Conservation (phyloP, 2,329 filamentous ascomycete species). For the Leptographium galeiforme region DNA sequence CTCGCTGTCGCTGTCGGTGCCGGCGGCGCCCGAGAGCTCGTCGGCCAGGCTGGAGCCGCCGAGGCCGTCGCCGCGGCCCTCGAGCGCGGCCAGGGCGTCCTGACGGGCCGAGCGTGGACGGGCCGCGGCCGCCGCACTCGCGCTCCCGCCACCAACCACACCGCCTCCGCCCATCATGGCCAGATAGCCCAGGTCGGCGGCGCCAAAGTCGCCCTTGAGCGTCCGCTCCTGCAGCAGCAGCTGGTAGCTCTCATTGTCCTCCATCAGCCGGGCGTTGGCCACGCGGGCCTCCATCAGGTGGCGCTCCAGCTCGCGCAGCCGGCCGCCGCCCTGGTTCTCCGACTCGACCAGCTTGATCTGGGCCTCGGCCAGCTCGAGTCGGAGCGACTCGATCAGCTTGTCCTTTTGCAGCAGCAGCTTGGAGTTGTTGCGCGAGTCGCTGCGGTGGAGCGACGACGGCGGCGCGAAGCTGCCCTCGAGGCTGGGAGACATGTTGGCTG, state of each 20-base stretch:
- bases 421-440: constrained; percentile 79
- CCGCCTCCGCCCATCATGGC: background rate
- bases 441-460: constrained; percentile 69
- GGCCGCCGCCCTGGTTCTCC: constrained; percentile 81
- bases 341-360: constrained; percentile 93
- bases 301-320: constrained; percentile 79
- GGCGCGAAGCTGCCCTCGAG: constrained; percentile 76
- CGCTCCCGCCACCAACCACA: background rate
- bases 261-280: constrained; percentile 91
- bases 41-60: constrained; percentile 50
- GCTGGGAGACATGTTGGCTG: constrained; percentile 46
- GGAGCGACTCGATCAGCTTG: constrained; percentile 83
- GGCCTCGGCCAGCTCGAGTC: constrained; percentile 83
- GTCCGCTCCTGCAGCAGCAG: constrained; percentile 89
- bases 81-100: constrained; percentile 50
- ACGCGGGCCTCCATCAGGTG: constrained; percentile 84
- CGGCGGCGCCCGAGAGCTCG: constrained; percentile 62
- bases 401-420: constrained; percentile 91
- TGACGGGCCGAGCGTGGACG: constrained; percentile 36
- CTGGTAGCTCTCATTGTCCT: constrained; percentile 98
- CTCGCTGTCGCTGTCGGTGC: constrained; percentile 34
- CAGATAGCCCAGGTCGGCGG: constrained; percentile 61
- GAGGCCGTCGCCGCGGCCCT: constrained; percentile 28
- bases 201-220: constrained; percentile 81
- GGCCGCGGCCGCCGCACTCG: background rate